Base-by-base conservation (phyloP, 345 rosid genomes). In the Rhodamnia rubescens region DNA sequence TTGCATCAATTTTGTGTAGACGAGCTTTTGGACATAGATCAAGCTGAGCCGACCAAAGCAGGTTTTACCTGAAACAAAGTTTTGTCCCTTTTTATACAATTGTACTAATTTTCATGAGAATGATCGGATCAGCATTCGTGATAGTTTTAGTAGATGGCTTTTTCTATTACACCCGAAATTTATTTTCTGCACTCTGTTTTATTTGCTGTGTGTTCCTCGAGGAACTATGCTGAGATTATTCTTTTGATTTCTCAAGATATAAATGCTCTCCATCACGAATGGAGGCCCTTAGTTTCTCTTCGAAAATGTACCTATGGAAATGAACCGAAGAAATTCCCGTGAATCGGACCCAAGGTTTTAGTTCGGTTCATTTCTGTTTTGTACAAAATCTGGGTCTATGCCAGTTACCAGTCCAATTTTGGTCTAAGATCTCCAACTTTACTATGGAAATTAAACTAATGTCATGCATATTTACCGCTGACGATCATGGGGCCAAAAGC, bases 1-100 rank as follows among this genome's bases (percentile, higher is more conserved):
- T 83, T 94, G 91, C 95, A 93, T 81, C 91, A 93, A 83, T 89
- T 92, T 53, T 92, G 91, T 24, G 87, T 92, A 74, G 89, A 86
- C 32, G 95, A 92, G 86, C 85, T 94, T 74, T 87, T 94, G 91
- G 92, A 92, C 32, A 88, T 88, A 83, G 88, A 89, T 81, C 54
- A 29, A 78, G 58, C 59, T 20, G 74, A 50, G 51, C 50, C 51
- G 40, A 59, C 52, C 7, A 81, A 57, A 52, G 47, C 56, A 42
- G 59, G 47, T 36, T 69, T 9, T 36, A 69, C 80, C 47, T 69
- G 80, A 69, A 8, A 69, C 78, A 69, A 32, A 69, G 40, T 69
- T 69, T 69, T 32, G 47, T 69, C 80, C 78, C 47, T 36, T 69
- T 20, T 69, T 69, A 69, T 69, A 69, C 42, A 69, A 36, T 69